Evolutionary conservation across 2,329 filamentous ascomycete species (phyloP), one percentile per base, ranked within the genome.

Genomic region (Neofusicoccum laricinum): DNA sequence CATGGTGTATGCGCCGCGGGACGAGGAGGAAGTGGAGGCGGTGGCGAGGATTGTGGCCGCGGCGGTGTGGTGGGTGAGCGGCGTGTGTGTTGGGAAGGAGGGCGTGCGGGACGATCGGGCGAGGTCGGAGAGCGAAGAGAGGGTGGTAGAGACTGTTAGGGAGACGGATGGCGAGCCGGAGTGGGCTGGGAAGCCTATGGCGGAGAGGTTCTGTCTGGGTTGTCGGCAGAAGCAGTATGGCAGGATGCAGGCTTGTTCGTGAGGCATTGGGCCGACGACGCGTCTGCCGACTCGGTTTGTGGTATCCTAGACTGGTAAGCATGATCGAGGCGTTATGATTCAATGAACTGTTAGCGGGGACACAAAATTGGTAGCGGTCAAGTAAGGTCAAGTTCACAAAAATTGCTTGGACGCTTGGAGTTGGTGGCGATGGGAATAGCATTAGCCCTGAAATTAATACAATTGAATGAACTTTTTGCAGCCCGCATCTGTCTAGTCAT

Each of bases 1-100:
- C 64, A 88, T 96, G 86, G 82, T 96, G 4, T 96, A 96, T 77
- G 90, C 92, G 17, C 92, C 92, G 2, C 80, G 90, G 71, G 82
- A 88, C 67, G 83, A 87, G 65, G 81, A 84, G 30, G 91, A 96
- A 73, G 76, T 95, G 30, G 82, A 85, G 61, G 82, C 87, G 58
- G 84, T 93, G 3, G 84, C 86, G 73, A 80, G 81, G 68, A 90
- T 96, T 68, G 86, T 95, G 64, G 85, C 87, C 68, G 91, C 91
- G 2, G 90, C 89, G 3, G 86, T 88, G 21, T 94, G 89, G 86
- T 93, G 84, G 81, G 83, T 85, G 59, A 78, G 77, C 66, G 79
- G 78, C 2, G 68, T 76, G 19, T 63, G 66, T 53, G 73, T 77
- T 66, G 71, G 75, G 6, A 66, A 48, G 15, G 61, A 64, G 30